Conservation (phyloP, 345 rosid species). For the Erodium maritimum region DNA sequence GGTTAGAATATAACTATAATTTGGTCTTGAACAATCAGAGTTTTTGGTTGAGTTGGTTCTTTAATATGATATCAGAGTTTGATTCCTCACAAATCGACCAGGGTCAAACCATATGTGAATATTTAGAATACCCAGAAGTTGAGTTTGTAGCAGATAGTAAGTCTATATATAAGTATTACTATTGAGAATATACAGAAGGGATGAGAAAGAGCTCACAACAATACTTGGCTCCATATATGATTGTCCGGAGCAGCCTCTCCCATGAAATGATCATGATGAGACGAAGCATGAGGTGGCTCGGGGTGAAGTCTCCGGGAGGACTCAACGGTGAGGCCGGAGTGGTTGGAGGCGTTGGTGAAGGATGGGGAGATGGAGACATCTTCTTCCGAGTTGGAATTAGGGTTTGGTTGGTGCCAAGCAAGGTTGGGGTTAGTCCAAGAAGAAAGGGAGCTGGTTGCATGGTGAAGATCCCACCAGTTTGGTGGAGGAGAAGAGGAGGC, state of each 20-base stretch:
- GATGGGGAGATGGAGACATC: conserved; percentile 41
- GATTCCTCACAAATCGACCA: too few species aligned
- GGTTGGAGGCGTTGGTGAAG: conserved; percentile 46
- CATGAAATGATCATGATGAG: conserved; percentile 23
- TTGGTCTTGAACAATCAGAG: too few species aligned
- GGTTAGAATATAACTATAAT: too few species aligned
- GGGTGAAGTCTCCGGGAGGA: conserved; percentile 39
- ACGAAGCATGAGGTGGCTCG: conserved; percentile 55
- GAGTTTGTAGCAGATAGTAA: too few species aligned
- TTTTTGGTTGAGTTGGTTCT: too few species aligned
- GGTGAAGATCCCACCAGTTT: conserved; percentile 60
- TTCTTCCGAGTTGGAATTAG: conserved; percentile 42
- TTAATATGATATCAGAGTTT: too few species aligned
- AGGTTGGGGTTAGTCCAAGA: conserved; percentile 29
- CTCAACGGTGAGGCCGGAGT: conserved; percentile 49
- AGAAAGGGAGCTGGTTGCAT: conserved; percentile 31
- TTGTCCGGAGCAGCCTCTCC: conserved; percentile 48
- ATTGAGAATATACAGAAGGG: too few species aligned
- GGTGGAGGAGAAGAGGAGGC: conserved; percentile 19
- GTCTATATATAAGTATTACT: too few species aligned
- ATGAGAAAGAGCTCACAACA: conserved; percentile 37
- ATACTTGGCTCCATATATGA: conserved; percentile 55
- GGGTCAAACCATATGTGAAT: too few species aligned
- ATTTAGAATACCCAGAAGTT: too few species aligned
- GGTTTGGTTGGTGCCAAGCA: conserved; percentile 34